Evolutionary conservation across 1,139 yeast species (phyloP), one percentile per base, ranked within the genome.

Genomic region (Hansenula sp.): DNA sequence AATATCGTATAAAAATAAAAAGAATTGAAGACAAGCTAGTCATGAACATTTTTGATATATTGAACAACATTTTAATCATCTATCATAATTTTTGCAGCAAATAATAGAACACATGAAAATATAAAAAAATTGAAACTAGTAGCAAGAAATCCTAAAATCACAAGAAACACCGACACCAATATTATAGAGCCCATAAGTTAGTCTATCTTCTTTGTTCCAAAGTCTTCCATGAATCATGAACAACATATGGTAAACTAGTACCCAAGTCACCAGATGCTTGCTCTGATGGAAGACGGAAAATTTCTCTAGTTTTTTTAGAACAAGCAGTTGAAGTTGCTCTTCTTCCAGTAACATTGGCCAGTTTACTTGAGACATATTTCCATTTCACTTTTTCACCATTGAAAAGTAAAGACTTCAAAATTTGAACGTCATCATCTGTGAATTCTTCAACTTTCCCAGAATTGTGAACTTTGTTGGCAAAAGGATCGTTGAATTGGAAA

Each of bases 321-420:
- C 73, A 68, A 1, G 72, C 69, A 7, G 60, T 45, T 3, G 67
- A 56, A 1, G 73, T 66, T 17, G 69, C 65, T 21, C 72, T 55
- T 45, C 55, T 44, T 9, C 55, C 56, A 14, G 53, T 48, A 13
- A 40, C 31, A 2, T 44, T 18, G 2, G 52, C 45, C 9, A 52
- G 37, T 21, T 44, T 45, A 13, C 51, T 64, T 51, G 72, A 62
- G 36, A 68, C 57, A 46, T 56, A 66, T 45, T 64, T 62, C 73
- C 73, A 68, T 42, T 68, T 68, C 32, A 65, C 64, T 37, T 64
- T 53, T 41, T 68, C 73, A 9, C 68, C 72, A 6, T 55, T 52
- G 26, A 60, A 64, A 30, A 68, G 52, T 29, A 68, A 47, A 7
- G 61, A 59, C 35, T 57, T 49, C 32, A 68, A 53, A 17, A 62